Conservation (phyloP, 495 filamentous ascomycete genomes). For the Hypoxylon trugodes region DNA sequence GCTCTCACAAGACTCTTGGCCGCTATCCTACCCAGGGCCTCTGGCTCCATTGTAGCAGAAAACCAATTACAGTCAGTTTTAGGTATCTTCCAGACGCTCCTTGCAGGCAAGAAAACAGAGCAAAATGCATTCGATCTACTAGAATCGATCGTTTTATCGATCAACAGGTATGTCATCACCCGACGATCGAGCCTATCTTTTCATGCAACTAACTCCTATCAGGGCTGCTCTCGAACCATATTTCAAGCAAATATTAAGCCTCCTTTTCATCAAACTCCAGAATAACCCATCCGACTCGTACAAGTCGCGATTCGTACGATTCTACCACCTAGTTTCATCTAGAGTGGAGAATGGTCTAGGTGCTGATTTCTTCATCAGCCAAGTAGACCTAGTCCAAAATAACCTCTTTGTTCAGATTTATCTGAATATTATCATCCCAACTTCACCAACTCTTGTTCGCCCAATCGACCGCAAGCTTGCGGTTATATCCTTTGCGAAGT, state of each 20-base stretch:
- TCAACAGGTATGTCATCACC: slow-evolving; percentile 68
- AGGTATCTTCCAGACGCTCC: slow-evolving; percentile 89
- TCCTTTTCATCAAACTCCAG: slow-evolving; percentile 85
- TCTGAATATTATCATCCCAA: slow-evolving; percentile 81
- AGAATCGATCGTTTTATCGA: slow-evolving; percentile 75
- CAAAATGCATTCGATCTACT: slow-evolving; percentile 87
- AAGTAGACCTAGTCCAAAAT: slow-evolving; percentile 80
- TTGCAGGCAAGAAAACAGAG: slow-evolving; percentile 77
- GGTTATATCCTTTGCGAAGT: slow-evolving; percentile 90
- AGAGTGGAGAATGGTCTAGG: slow-evolving; percentile 78
- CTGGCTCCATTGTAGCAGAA: slow-evolving; percentile 72
- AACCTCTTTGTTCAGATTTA: slow-evolving; percentile 87
- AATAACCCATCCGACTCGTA: slow-evolving; percentile 78
- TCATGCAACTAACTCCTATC: slow-evolving; percentile 41
- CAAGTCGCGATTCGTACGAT: slow-evolving; percentile 81
- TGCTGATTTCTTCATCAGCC: slow-evolving; percentile 85
- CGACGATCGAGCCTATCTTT: not conserved
- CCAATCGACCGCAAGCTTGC: slow-evolving; percentile 93
- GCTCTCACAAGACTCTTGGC: slow-evolving; percentile 86
- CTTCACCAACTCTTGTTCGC: slow-evolving; percentile 83
- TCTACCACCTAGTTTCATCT: slow-evolving; percentile 90
- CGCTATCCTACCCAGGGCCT: slow-evolving; percentile 80
- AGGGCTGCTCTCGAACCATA: slow-evolving; percentile 75
- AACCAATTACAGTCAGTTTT: slow-evolving; percentile 79
- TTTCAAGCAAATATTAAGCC: slow-evolving; percentile 78